Evolutionary conservation across 2,329 filamentous ascomycete genomes (phyloP).

Genomic region (Aspergillus chevalieri): DNA sequence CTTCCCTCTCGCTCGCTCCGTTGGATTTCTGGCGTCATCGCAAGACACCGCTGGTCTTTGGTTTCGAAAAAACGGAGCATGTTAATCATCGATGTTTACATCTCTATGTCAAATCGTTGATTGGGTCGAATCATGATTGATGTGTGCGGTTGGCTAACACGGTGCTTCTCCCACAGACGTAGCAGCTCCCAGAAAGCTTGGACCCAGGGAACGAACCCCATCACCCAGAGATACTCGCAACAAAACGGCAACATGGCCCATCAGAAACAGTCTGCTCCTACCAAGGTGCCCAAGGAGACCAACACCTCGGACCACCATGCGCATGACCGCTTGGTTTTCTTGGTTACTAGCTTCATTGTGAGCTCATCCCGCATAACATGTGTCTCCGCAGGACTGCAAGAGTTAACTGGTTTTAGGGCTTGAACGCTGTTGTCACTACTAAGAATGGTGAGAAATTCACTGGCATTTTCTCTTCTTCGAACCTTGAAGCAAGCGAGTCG

Average conservation of each 20-base stretch:
- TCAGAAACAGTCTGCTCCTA: slow-evolving; percentile 35
- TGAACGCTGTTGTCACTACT: slow-evolving; percentile 50
- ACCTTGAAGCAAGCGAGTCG: slow-evolving; percentile 47
- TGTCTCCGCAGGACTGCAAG: not conserved
- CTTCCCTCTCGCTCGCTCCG: not conserved
- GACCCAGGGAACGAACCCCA: slow-evolving; percentile 56
- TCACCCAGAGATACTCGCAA: slow-evolving; percentile 50
- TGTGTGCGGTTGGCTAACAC: slow-evolving; percentile 14
- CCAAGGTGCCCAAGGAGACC: slow-evolving; percentile 44
- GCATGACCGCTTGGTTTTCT: slow-evolving; percentile 54
- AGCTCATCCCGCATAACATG: slow-evolving; percentile 22
- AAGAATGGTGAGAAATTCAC: slow-evolving; percentile 57
- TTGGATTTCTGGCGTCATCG: not conserved
- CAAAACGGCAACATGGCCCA: slow-evolving; percentile 50
- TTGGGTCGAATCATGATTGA: not conserved
- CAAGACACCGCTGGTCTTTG: not conserved
- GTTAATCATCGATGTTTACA: not conserved
- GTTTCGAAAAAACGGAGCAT: not conserved
- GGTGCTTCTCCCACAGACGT: slow-evolving; percentile 32
- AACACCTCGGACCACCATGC: slow-evolving; percentile 52
- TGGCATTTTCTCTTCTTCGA: slow-evolving; percentile 55
- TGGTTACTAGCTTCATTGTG: slow-evolving; percentile 56
- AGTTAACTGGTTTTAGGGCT: slow-evolving; percentile 42
- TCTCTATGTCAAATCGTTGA: not conserved
- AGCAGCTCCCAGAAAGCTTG: slow-evolving; percentile 55